Conservation (phyloP, 768 basidiomycete species). For the Boletus speciosus region DNA sequence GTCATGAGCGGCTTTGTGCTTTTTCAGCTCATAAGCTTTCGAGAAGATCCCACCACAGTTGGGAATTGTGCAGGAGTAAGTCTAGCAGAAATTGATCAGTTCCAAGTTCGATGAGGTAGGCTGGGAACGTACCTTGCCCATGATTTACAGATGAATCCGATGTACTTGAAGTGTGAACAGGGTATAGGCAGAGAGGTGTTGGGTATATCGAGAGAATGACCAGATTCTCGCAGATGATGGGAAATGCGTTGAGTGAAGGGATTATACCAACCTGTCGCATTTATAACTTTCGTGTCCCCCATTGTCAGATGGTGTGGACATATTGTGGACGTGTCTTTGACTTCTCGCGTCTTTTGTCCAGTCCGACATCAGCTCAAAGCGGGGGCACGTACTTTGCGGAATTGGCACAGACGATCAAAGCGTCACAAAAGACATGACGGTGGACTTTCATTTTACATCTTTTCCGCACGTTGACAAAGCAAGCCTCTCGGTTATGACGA, state of each 20-base stretch:
- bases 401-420: neutral
- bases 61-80: neutral
- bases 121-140: conserved; percentile 5
- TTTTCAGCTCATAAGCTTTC: conserved; percentile 7
- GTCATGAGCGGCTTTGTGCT: conserved; percentile 10
- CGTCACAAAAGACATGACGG: neutral
- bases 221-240: conserved; percentile 8
- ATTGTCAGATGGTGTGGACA: conserved; percentile 5
- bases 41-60: conserved; percentile 4
- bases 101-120: neutral
- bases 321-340: neutral
- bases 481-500: neutral
- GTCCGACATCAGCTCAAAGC: conserved; percentile 3
- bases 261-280: neutral
- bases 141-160: neutral
- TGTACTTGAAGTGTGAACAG: neutral
- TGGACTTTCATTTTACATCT: neutral
- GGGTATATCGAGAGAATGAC: conserved; percentile 4
- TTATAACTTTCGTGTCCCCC: conserved; percentile 14
- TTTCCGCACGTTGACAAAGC: conserved; percentile 2
- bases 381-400: neutral
- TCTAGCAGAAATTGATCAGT: neutral
- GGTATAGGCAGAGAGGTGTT: neutral
- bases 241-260: neutral
- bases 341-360: neutral